phyloP scores from a whole-genome alignment of 2,329 filamentous ascomycete genomes.

The Fusarium pseudonygamai region DNA sequence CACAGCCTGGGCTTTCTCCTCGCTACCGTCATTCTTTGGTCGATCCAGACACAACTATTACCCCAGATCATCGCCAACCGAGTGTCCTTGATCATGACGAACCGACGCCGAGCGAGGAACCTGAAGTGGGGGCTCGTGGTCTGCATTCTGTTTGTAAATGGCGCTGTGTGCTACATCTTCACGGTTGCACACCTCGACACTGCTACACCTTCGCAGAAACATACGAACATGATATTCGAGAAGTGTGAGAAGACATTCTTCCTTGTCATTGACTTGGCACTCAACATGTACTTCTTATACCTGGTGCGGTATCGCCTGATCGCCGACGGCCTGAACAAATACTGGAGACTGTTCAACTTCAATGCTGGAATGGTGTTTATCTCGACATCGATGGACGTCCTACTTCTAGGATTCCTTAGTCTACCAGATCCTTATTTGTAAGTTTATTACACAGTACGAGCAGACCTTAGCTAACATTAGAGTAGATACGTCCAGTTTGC shows the following conservation, averaged over 20 bases:
- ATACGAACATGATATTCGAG: conserved; percentile 37
- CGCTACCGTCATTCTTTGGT: conserved; percentile 19
- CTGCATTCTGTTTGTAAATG: conserved; percentile 50
- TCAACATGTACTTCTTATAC: conserved; percentile 62
- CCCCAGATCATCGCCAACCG: conserved; percentile 58
- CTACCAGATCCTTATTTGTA: conserved; percentile 30
- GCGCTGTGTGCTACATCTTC: conserved; percentile 54
- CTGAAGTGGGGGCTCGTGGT: conserved; percentile 50
- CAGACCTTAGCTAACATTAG: conserved; percentile 1
- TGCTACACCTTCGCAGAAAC: conserved; percentile 8
- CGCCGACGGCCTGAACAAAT: conserved; percentile 59
- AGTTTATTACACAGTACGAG: background rate
- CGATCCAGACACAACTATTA: conserved; percentile 51
- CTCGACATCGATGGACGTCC: conserved; percentile 58
- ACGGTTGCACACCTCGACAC: conserved; percentile 47
- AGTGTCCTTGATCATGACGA: conserved; percentile 53
- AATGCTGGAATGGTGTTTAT: conserved; percentile 59
- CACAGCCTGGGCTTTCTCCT: conserved; percentile 18
- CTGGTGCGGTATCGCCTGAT: conserved; percentile 57
- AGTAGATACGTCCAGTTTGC: conserved; percentile 57
- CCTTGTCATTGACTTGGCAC: conserved; percentile 56
- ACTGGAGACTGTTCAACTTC: conserved; percentile 59
- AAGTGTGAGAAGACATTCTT: conserved; percentile 57
- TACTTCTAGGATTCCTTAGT: conserved; percentile 38
- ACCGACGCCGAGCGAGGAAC: conserved; percentile 45